These are phyloP conservation scores for Wickerhamomyces strasburgensis DNA, from an alignment of 805 yeast genomes.

Conservation along the genomic window DNA sequence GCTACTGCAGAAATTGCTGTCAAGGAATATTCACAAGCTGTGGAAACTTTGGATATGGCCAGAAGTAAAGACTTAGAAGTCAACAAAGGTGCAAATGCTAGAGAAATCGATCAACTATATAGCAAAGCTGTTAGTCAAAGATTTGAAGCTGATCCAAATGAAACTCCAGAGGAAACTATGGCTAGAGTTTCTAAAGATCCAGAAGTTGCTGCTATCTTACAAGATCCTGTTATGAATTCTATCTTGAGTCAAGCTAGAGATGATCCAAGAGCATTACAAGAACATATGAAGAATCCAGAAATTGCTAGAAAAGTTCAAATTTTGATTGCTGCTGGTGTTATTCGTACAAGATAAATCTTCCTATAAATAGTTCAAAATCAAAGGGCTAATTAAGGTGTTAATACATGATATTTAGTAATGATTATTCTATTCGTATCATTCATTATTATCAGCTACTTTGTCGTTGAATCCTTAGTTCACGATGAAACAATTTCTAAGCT, in stretches of 20 bases:
- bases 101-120: constrained; percentile 79
- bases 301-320: constrained; percentile 82
- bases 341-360: constrained; percentile 63
- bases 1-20: constrained; percentile 91
- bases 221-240: constrained; percentile 95
- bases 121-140: constrained; percentile 75
- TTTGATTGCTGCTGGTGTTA: constrained; percentile 94
- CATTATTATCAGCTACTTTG: no score
- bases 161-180: constrained; percentile 91
- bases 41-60: constrained; percentile 77
- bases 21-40: constrained; percentile 76
- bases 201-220: constrained; percentile 83
- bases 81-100: constrained; percentile 52
- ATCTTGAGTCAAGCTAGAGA: constrained; percentile 90
- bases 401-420: no score
- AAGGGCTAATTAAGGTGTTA: no score
- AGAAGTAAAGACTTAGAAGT: constrained; percentile 66
- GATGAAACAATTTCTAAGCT: no score
- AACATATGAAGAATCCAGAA: constrained; percentile 96
- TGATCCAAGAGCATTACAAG: constrained; percentile 94
- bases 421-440: no score
- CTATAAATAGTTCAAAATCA: no score
- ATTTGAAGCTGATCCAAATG: constrained; percentile 71
- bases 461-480: no score
- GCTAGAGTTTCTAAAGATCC: constrained; percentile 90